A percentile compares a stretch with the other conserved stretches of the same genome.
Evolutionary conservation across 345 rosid species (phyloP).

Genomic region (Bruguiera parviflora): DNA sequence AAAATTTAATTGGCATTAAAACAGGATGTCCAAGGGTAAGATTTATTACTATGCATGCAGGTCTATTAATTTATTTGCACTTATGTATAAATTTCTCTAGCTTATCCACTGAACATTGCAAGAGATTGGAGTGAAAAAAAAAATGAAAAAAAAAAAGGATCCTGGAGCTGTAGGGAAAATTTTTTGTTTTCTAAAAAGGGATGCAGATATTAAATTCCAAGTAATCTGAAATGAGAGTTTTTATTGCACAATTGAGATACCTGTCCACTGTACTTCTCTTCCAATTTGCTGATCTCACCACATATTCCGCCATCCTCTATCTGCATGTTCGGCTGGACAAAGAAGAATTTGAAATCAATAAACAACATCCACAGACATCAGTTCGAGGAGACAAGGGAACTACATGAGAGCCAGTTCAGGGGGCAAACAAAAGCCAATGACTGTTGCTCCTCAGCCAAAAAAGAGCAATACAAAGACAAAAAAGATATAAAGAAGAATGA

Average conservation of each 20-base stretch:
- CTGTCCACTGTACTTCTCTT: constrained; percentile 60
- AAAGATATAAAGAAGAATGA: background rate
- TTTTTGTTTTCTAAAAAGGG: background rate
- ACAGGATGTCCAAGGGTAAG: background rate
- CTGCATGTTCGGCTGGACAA: constrained; percentile 49
- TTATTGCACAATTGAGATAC: constrained; percentile 36
- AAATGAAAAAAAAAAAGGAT: background rate
- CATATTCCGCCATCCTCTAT: constrained; percentile 58
- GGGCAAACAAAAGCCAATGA: no score
- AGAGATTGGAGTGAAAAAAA: constrained; percentile 2
- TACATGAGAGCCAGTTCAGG: no score
- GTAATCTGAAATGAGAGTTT: background rate
- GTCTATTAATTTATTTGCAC: background rate
- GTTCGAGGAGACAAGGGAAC: background rate
- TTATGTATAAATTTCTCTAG: background rate
- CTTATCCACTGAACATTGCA: background rate
- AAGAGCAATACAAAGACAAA: background rate
- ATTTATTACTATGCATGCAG: background rate
- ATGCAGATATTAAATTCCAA: constrained; percentile 2
- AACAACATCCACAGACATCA: background rate
- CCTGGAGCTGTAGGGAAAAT: no score
- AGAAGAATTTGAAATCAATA: constrained; percentile 19
- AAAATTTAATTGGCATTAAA: background rate
- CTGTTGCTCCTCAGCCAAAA: no score
- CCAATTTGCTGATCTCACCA: constrained; percentile 54